Evolutionary conservation across 768 basidiomycete genomes (phyloP).

Genomic region (Pleurotus eryngii): DNA sequence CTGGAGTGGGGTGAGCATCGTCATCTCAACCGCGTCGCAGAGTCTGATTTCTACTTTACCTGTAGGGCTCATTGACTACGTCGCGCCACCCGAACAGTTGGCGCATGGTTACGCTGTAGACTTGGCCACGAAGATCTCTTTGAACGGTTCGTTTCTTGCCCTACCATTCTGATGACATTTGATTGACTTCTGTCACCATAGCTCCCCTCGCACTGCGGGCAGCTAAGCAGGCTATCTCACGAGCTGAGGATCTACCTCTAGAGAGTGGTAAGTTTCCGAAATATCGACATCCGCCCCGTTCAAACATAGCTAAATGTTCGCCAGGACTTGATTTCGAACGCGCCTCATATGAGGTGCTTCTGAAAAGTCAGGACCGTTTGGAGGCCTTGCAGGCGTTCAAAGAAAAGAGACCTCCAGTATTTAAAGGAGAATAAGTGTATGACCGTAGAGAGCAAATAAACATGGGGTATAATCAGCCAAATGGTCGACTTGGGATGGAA

Average conservation of each 20-base stretch:
- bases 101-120: slow-evolving; percentile 70
- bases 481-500: slow-evolving; percentile 42
- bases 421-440: slow-evolving; percentile 68
- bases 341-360: slow-evolving; percentile 76
- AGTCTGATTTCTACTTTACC: slow-evolving; percentile 7
- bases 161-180: no score
- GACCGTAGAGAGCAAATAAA: slow-evolving; percentile 13
- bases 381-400: slow-evolving; percentile 88
- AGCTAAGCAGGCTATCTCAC: slow-evolving; percentile 81
- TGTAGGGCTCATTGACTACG: slow-evolving; percentile 79
- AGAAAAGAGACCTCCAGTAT: slow-evolving; percentile 76
- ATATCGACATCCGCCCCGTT: neutral
- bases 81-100: slow-evolving; percentile 55
- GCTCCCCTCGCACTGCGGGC: slow-evolving; percentile 87
- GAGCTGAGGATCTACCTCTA: slow-evolving; percentile 72
- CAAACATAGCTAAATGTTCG: neutral
- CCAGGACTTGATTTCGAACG: slow-evolving; percentile 90
- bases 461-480: slow-evolving; percentile 19
- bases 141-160: slow-evolving; percentile 46
- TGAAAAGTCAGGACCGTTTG: slow-evolving; percentile 69
- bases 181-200: slow-evolving; percentile 21
- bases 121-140: slow-evolving; percentile 64
- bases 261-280: slow-evolving; percentile 54
- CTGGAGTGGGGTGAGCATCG: slow-evolving; percentile 58
- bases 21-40: neutral